These are phyloP conservation scores for Lactarius trivialis DNA, from an alignment of 768 basidiomycete species.

Conservation along the genomic window DNA sequence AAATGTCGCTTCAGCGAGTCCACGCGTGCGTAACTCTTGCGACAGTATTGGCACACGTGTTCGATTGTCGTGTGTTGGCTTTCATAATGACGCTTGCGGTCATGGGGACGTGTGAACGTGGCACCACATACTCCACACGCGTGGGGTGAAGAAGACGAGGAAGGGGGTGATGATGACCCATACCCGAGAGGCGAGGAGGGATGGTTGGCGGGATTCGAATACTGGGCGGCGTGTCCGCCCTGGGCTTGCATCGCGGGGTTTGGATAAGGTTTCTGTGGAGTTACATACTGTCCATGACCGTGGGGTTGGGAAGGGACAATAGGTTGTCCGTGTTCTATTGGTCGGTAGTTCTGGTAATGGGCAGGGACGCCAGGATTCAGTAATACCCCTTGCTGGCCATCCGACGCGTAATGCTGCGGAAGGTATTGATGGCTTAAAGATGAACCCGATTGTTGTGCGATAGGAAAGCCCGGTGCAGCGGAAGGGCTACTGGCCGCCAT, in stretches of 20 bases:
- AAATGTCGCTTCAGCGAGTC: slow-evolving; percentile 79
- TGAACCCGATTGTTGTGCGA: slow-evolving; percentile 16
- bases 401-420: slow-evolving; percentile 13
- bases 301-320: slow-evolving; percentile 20
- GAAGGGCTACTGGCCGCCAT: slow-evolving; percentile 1
- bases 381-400: slow-evolving; percentile 7
- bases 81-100: slow-evolving; percentile 76
- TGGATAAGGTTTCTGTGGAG: slow-evolving; percentile 13
- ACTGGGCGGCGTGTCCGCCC: slow-evolving; percentile 9
- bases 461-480: not conserved
- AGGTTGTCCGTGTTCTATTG: slow-evolving; percentile 19
- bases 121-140: slow-evolving; percentile 70
- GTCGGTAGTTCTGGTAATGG: slow-evolving; percentile 20
- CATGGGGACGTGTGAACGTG: slow-evolving; percentile 75
- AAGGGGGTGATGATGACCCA: slow-evolving; percentile 25
- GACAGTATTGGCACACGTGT: slow-evolving; percentile 67
- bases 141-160: slow-evolving; percentile 46
- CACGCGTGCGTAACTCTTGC: slow-evolving; percentile 71
- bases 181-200: slow-evolving; percentile 21
- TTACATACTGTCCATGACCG: not conserved
- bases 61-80: slow-evolving; percentile 62
- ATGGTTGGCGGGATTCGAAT: slow-evolving; percentile 20
- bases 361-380: slow-evolving; percentile 19
- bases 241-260: slow-evolving; percentile 16
- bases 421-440: slow-evolving; percentile 10